phyloP scores from a whole-genome alignment of 1,139 yeast genomes.

The Sugiyamaella castrensis region DNA sequence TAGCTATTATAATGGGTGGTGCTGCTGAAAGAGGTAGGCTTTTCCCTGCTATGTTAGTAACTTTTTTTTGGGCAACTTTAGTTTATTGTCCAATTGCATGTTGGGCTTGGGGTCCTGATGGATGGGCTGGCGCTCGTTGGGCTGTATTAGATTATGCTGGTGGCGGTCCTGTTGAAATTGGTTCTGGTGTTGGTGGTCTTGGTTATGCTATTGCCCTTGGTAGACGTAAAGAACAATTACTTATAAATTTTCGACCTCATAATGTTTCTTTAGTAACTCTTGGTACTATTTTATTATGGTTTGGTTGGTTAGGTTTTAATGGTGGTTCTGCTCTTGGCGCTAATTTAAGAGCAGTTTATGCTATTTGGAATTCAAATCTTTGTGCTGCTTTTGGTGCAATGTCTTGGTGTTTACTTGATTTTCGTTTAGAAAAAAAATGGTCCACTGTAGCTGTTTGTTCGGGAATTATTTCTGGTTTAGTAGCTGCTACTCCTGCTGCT shows the following conservation, averaged over 20 bases:
- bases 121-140: constrained; percentile 84
- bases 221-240: constrained; percentile 73
- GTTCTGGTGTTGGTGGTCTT: constrained; percentile 87
- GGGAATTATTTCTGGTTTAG: constrained; percentile 86
- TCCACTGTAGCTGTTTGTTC: constrained; percentile 94
- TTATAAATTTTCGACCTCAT: constrained; percentile 92
- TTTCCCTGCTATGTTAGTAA: constrained; percentile 76
- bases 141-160: constrained; percentile 97
- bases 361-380: constrained; percentile 87
- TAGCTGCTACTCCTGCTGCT: constrained; percentile 94
- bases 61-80: constrained; percentile 84
- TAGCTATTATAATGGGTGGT: constrained; percentile 92
- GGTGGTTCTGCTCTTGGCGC: constrained; percentile 69
- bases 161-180: constrained; percentile 94
- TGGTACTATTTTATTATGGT: constrained; percentile 68
- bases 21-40: constrained; percentile 91
- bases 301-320: constrained; percentile 76
- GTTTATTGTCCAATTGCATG: constrained; percentile 92
- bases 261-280: constrained; percentile 82
- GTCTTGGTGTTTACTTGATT: constrained; percentile 90
- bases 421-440: constrained; percentile 84
- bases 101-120: constrained; percentile 92
- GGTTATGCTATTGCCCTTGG: constrained; percentile 83
- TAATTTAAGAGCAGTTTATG: constrained; percentile 66
- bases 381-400: constrained; percentile 90